These are phyloP conservation scores for Lanzia echinophila DNA, from an alignment of 2,329 filamentous ascomycete genomes.

Conservation along the genomic window DNA sequence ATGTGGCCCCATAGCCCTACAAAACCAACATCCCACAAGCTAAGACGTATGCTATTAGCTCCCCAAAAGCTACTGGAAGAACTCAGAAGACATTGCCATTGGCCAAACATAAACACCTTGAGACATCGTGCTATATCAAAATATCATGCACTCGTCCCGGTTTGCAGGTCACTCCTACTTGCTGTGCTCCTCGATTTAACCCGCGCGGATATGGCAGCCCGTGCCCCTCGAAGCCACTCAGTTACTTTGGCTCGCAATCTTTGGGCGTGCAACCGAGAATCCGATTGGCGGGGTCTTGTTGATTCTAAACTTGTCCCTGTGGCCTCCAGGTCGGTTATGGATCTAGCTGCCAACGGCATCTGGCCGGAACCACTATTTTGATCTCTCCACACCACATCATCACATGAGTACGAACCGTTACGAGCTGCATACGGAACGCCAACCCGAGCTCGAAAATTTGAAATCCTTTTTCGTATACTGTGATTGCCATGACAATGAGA, in stretches of 20 bases:
- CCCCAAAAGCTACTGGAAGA: background rate
- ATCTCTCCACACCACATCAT: conserved; percentile 25
- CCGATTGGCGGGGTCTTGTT: conserved; percentile 12
- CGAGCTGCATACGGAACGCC: conserved; percentile 21
- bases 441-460: conserved; percentile 24
- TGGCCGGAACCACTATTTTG: conserved; percentile 8
- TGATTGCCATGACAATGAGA: conserved; percentile 22
- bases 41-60: background rate
- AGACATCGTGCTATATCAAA: background rate
- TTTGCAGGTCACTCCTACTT: background rate
- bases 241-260: conserved; percentile 23
- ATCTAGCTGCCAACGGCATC: conserved; percentile 13
- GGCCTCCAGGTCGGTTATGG: conserved; percentile 19
- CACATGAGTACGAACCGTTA: conserved; percentile 23
- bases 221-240: conserved; percentile 25
- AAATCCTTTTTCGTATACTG: conserved; percentile 24
- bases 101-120: background rate
- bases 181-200: conserved; percentile 16
- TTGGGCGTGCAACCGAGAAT: conserved; percentile 14
- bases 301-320: conserved; percentile 11
- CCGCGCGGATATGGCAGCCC: conserved; percentile 20
- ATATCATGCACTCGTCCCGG: conserved; percentile 1
- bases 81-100: background rate
- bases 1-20: background rate
- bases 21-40: conserved; percentile 1